Evolutionary conservation across 345 rosid species (phyloP), one percentile per base, ranked within the genome.

Genomic region (Hibiscus syriacus): DNA sequence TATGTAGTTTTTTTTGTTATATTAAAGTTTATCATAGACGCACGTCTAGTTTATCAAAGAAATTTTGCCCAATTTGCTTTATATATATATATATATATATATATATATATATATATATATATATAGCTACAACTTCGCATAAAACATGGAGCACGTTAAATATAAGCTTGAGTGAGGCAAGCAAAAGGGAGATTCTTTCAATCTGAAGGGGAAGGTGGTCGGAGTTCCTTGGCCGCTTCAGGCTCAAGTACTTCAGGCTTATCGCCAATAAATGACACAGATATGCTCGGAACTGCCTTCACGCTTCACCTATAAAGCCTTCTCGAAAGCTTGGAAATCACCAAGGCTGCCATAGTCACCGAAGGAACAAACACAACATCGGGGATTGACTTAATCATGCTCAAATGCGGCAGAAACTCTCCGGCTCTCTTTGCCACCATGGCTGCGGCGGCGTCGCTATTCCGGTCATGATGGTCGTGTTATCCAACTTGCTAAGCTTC

Each of bases 361-460:
- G 87, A 71, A 14, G 96, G 99, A 53, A 94, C 97, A 22, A 94
- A 89, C 20, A 87, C 61, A 36, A 94, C 95, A 71, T 90, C n/a
- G 13, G 96, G 99, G 25, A 94, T 72, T 27, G 63, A 63, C 78
- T 89, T 90, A 46, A 90, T 73, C 1, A 90, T 0, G 62, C 62
- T 81, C 30, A 89, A 58, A 66, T 93, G 97, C 0, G 97, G 92
- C 59, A 90, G 64, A 58, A 85, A 87, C 82, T 89, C 91, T 55
- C 87, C 97, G 0, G 94, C 90, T 79, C 77, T 90, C 76, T 94
- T 94, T 0, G 91, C 89, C 0, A 85, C 97, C 95, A 90, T 89
- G 39, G 91, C 96, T 3, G 94, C 96, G 95, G 96, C 0, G 97
- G 97, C 1, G 87, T 86, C 3, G 73, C 68, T 20, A 93, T 48